Percentiles rank a stretch among this genome's conserved stretches.
These are phyloP conservation scores for Piloderma croceum DNA, from an alignment of 768 basidiomycete genomes.

Conservation along the genomic window DNA sequence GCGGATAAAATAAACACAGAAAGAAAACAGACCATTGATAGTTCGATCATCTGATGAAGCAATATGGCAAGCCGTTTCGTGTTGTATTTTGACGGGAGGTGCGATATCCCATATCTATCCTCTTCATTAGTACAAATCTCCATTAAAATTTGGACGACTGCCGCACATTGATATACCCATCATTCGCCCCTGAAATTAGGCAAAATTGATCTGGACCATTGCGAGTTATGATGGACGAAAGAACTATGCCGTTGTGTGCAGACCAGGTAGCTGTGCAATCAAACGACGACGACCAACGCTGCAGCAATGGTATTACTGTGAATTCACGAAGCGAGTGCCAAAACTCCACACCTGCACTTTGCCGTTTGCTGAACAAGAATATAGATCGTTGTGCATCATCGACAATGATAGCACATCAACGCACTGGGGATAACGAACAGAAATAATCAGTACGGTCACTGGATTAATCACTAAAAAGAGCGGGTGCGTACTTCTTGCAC, in stretches of 20 bases:
- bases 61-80: too few species aligned
- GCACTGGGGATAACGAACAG: conserved; percentile 35
- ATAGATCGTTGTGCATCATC: conserved; percentile 56
- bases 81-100: background rate
- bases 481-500: conserved; percentile 62
- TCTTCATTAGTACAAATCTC: background rate
- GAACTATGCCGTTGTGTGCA: conserved; percentile 75
- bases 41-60: too few species aligned
- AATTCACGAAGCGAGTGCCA: background rate
- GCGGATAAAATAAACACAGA: conserved; percentile 2
- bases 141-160: background rate
- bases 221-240: conserved; percentile 65
- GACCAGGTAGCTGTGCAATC: conserved; percentile 80
- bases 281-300: conserved; percentile 83
- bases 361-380: conserved; percentile 63
- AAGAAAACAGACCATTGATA: background rate
- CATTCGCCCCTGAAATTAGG: conserved; percentile 79
- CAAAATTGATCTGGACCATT: conserved; percentile 29
- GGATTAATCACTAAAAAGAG: too few species aligned
- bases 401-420: conserved; percentile 81
- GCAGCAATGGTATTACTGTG: conserved; percentile 2
- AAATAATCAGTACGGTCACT: conserved; percentile 1
- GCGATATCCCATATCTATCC: conserved; percentile 50
- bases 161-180: conserved; percentile 74
- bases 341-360: conserved; percentile 53